Evolutionary conservation across 805 yeast genomes (phyloP), one percentile per base, ranked within the genome.

Genomic region (Nematodospora valgi): DNA sequence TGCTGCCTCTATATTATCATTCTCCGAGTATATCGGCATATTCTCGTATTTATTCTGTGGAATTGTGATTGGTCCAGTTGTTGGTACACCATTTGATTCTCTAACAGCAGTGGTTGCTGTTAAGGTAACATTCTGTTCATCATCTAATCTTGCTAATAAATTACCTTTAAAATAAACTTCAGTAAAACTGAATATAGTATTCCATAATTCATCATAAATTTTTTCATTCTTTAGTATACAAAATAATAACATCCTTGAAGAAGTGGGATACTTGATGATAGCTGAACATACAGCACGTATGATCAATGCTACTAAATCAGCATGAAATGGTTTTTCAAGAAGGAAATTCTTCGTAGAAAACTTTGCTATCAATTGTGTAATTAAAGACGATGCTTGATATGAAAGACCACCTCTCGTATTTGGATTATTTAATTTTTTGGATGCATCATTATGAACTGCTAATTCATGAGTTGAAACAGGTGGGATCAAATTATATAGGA

Each of bases 261-360:
- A 75, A 16, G 56, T 56, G 5, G 78, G 80, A 44, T 64, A 50
- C 30, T 78, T 67, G n/a, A 72, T 52, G 3, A 75, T 58, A 4
- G 78, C 67, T 16, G 73, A 74, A 32, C 79, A 66, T 3, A 81
- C 52, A 1, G 83, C 61, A 34, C 84, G 63, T 4, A 82, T 43
- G n/a, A 83, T 26, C 9, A 83, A 52, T 0, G 88, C 80, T 19
- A 83, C 51, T 24, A 74, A 50, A 43, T 81, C 86, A 6, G 76
- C 51, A 45, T 81, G 73, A 36, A 62, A 46, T 8, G 67, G 48
- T 31, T 58, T 57, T n/a, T 58, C 70, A 4, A 54, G 41, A 21
- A 76, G 44, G 36, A 66, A 66, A 2, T 42, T 40, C 23, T 52
- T 43, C 2, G 61, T 41, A 0, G 77, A 62, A 34, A 70, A 63